A percentile compares a stretch with the other conserved stretches of the same genome.
Conservation (phyloP, 441 rosid genomes). For the Croton setiger region DNA sequence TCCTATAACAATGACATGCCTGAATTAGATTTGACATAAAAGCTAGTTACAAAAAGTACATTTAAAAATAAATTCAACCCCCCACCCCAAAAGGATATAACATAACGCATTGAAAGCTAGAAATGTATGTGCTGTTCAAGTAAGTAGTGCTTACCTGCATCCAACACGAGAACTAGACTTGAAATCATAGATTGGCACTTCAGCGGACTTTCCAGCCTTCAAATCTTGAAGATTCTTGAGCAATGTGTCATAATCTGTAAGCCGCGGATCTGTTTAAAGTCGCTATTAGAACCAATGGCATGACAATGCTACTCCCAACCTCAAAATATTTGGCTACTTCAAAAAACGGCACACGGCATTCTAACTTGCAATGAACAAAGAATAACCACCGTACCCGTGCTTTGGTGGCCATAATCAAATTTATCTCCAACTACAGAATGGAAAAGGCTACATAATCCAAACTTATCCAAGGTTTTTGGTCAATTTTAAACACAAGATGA, state of each 20-base stretch:
- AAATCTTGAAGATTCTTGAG: constrained; percentile 78
- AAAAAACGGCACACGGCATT: constrained; percentile 8
- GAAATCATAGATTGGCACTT: constrained; percentile 95
- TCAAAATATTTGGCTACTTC: neutral
- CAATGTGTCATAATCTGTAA: constrained; percentile 95
- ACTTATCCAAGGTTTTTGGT: neutral
- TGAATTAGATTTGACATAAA: constrained; percentile 15
- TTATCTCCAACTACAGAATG: neutral
- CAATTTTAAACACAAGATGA: neutral
- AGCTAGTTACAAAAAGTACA: constrained; percentile 6
- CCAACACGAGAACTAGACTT: constrained; percentile 87
- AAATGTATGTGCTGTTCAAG: constrained; percentile 6
- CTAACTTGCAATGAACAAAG: neutral
- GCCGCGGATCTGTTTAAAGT: constrained; percentile 75
- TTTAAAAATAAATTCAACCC: neutral
- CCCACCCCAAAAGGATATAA: neutral
- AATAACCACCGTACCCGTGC: neutral
- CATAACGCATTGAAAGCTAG: neutral
- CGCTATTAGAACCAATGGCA: constrained; percentile 12
- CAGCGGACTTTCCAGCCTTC: constrained; percentile 67
- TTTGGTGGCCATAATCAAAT: neutral
- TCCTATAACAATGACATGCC: constrained; percentile 46
- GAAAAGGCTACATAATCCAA: neutral
- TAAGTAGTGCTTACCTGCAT: constrained; percentile 59
- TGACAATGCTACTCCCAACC: constrained; percentile 9